Evolutionary conservation across 1,139 yeast species (phyloP).

Genomic region (Yarrowia galli): DNA sequence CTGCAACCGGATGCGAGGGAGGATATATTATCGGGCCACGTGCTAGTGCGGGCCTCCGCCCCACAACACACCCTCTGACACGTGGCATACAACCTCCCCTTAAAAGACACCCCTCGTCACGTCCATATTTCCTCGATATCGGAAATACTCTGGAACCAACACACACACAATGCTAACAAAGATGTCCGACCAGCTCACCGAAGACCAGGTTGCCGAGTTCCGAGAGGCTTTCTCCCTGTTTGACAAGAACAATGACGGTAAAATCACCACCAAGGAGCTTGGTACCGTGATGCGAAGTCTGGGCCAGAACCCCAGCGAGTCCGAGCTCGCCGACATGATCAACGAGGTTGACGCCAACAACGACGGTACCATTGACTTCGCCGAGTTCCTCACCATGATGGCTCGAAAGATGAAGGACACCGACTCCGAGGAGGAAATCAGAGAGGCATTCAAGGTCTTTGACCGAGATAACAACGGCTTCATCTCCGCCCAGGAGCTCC

Average conservation of each 20-base stretch:
- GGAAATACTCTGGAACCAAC: not conserved
- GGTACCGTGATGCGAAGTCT: slow-evolving; percentile 98
- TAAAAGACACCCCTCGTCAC: slow-evolving; percentile 1
- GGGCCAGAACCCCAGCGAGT: slow-evolving; percentile 96
- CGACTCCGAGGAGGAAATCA: slow-evolving; percentile 94
- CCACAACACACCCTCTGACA: slow-evolving; percentile 17
- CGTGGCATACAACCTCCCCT: slow-evolving; percentile 32
- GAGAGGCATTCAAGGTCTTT: slow-evolving; percentile 97
- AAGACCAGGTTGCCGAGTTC: slow-evolving; percentile 95
- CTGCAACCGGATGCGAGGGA: not conserved
- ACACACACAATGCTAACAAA: slow-evolving; percentile 28
- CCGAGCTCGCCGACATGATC: slow-evolving; percentile 94
- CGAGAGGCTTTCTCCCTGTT: slow-evolving; percentile 97
- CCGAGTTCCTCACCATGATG: slow-evolving; percentile 74
- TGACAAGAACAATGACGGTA: slow-evolving; percentile 95
- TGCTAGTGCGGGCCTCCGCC: not conserved
- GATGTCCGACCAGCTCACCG: slow-evolving; percentile 84
- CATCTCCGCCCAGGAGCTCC: slow-evolving; percentile 93
- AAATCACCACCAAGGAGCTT: slow-evolving; percentile 92
- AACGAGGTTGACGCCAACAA: slow-evolving; percentile 96
- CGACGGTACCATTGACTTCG: slow-evolving; percentile 93
- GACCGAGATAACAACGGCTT: slow-evolving; percentile 95
- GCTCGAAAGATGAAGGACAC: slow-evolving; percentile 97
- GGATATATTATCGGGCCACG: not conserved
- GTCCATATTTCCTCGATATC: not conserved